Conservation (phyloP, 2,329 filamentous ascomycete species). For the Talaromyces sp. region DNA sequence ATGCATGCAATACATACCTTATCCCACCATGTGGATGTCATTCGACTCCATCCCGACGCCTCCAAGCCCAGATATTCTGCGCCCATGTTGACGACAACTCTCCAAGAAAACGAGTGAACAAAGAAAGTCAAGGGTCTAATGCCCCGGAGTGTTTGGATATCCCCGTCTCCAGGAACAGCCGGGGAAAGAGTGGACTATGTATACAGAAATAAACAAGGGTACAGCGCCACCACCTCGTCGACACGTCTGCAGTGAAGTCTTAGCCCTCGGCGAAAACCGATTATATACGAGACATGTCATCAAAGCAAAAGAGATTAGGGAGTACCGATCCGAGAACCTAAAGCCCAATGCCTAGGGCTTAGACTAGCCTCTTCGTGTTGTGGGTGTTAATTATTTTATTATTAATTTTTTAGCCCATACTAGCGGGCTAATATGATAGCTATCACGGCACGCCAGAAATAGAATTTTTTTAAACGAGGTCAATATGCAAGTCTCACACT, state of each 20-base stretch:
- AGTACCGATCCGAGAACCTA: constrained; percentile 1
- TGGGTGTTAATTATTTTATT: not conserved
- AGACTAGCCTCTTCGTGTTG: not conserved
- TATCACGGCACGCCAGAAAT: not conserved
- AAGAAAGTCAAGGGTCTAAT: constrained; percentile 2
- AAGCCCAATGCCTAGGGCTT: not conserved
- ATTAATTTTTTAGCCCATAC: not conserved
- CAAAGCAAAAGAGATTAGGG: not conserved
- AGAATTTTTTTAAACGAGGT: constrained; percentile 3
- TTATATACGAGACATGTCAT: not conserved
- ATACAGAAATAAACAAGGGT: not conserved
- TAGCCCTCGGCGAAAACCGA: constrained; percentile 1
- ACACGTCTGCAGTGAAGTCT: not conserved
- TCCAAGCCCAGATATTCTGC: not conserved
- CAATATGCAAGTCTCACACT: constrained; percentile 3
- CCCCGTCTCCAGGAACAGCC: not conserved
- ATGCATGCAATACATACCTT: not conserved
- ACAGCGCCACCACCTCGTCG: not conserved
- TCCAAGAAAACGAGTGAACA: constrained; percentile 1
- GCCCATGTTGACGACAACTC: not conserved
- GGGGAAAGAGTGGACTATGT: constrained; percentile 3
- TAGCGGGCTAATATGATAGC: not conserved
- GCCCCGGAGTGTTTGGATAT: not conserved
- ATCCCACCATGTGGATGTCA: constrained; percentile 6
- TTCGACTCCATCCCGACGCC: constrained; percentile 3